These are phyloP conservation scores for Hysterangium stoloniferum DNA, from an alignment of 768 basidiomycete species.

Conservation along the genomic window DNA sequence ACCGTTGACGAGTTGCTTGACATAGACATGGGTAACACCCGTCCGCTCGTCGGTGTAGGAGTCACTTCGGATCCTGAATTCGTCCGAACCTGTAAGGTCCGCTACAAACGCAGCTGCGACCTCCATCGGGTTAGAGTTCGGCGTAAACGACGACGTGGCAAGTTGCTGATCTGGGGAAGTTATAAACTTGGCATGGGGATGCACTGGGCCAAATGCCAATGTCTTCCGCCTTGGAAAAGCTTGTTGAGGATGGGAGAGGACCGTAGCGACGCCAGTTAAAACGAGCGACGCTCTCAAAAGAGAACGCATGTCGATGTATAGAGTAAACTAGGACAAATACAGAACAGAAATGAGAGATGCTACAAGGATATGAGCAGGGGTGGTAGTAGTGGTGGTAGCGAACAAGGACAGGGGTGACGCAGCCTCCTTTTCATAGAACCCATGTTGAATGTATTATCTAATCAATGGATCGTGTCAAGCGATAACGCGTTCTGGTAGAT, in stretches of 20 bases:
- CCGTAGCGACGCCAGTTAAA: slow-evolving; percentile 10
- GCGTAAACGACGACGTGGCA: slow-evolving; percentile 26
- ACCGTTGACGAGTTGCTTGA: slow-evolving; percentile 76
- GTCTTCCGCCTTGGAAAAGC: slow-evolving; percentile 56
- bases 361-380: neutral
- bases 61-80: slow-evolving; percentile 52
- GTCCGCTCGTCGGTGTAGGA: slow-evolving; percentile 83
- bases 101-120: slow-evolving; percentile 31
- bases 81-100: neutral
- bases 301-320: slow-evolving; percentile 8
- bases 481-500: too few species aligned
- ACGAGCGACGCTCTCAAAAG: slow-evolving; percentile 1
- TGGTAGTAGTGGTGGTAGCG: neutral
- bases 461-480: too few species aligned
- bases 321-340: neutral
- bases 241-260: slow-evolving; percentile 11
- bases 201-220: slow-evolving; percentile 78
- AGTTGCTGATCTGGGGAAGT: slow-evolving; percentile 27
- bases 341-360: neutral
- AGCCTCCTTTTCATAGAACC: too few species aligned
- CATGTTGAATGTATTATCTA: too few species aligned
- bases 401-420: neutral
- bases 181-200: slow-evolving; percentile 50
- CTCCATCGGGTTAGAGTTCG: slow-evolving; percentile 39
- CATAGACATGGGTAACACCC: slow-evolving; percentile 85